These are phyloP conservation scores for Cyberlindnera nakhonratchasimensis DNA, from an alignment of 805 yeast species.

Conservation along the genomic window DNA sequence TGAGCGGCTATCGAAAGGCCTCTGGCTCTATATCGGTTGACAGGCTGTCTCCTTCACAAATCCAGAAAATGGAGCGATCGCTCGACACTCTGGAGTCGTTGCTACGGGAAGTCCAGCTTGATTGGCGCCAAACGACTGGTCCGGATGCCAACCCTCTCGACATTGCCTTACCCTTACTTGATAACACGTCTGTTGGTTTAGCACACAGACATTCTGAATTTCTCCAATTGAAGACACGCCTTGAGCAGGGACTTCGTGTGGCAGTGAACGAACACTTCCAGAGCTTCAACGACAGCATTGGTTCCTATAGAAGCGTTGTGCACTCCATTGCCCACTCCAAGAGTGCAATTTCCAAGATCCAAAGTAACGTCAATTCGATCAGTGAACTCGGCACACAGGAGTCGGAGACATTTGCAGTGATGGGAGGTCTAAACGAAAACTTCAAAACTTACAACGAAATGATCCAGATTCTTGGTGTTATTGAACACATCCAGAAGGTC, in stretches of 20 bases:
- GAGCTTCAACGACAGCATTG: conserved; percentile 80
- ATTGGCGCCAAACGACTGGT: conserved; percentile 48
- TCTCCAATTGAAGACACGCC: conserved; percentile 49
- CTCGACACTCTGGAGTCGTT: conserved; percentile 20
- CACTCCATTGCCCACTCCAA: conserved; percentile 65
- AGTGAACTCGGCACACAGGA: conserved; percentile 3
- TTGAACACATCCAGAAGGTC: conserved; percentile 54
- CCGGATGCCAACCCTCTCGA: conserved; percentile 78
- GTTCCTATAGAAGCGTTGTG: conserved; percentile 74
- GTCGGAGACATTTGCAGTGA: neutral
- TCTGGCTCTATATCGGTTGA: neutral
- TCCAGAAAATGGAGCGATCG: conserved; percentile 18
- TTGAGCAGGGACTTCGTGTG: conserved; percentile 54
- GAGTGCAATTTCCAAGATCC: conserved; percentile 45
- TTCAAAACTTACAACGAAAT: conserved; percentile 61
- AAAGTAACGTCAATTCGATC: conserved; percentile 24
- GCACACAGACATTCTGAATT: conserved; percentile 74
- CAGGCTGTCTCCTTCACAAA: neutral
- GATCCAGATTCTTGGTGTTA: conserved; percentile 65
- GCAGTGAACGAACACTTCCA: conserved; percentile 83
- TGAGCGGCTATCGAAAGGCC: neutral
- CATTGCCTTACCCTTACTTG: conserved; percentile 76
- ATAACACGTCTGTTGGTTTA: conserved; percentile 86
- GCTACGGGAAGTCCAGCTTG: conserved; percentile 33
- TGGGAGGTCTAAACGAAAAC: conserved; percentile 49